A percentile compares a stretch with the other conserved stretches of the same genome.
phyloP scores from a whole-genome alignment of 1,284 basidiomycete species.

The Ceratobasidium sp. region DNA sequence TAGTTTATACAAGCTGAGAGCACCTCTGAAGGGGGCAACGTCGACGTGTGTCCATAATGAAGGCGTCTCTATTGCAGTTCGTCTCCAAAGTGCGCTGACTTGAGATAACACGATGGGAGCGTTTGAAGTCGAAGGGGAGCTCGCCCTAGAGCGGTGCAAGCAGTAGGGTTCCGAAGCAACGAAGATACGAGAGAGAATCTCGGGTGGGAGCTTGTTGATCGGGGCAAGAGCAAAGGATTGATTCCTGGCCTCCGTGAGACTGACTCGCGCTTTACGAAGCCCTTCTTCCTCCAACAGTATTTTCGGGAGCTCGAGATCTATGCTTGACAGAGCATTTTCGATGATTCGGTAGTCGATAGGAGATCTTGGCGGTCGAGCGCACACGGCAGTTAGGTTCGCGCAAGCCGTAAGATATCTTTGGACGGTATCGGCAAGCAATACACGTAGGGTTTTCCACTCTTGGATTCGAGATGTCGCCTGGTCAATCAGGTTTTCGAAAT shows the following conservation, averaged over 20 bases:
- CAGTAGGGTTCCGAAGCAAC: background rate
- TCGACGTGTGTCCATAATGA: constrained; percentile 3
- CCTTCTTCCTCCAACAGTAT: background rate
- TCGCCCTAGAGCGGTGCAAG: too few relatives aligned
- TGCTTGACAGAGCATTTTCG: background rate
- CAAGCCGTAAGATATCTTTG: constrained; percentile 20
- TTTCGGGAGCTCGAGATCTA: background rate
- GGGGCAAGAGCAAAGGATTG: background rate
- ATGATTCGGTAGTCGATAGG: background rate
- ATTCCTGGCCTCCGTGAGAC: background rate
- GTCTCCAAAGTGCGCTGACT: constrained; percentile 1
- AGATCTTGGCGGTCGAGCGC: background rate
- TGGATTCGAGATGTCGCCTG: background rate
- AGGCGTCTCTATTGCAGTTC: background rate
- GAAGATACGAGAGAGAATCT: constrained; percentile 3
- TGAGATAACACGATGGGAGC: background rate
- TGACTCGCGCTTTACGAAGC: background rate
- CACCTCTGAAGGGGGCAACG: background rate
- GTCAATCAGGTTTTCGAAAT: too few relatives aligned
- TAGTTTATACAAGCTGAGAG: background rate
- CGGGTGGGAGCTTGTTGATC: background rate
- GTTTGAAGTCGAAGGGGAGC: too few relatives aligned
- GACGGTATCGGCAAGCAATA: background rate
- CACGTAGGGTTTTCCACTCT: background rate
- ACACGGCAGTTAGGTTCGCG: background rate